A percentile compares a stretch with the other conserved stretches of the same genome.
phyloP scores from a whole-genome alignment of 352 stramenopile genomes.

The Phytopythium oedochilum region DNA sequence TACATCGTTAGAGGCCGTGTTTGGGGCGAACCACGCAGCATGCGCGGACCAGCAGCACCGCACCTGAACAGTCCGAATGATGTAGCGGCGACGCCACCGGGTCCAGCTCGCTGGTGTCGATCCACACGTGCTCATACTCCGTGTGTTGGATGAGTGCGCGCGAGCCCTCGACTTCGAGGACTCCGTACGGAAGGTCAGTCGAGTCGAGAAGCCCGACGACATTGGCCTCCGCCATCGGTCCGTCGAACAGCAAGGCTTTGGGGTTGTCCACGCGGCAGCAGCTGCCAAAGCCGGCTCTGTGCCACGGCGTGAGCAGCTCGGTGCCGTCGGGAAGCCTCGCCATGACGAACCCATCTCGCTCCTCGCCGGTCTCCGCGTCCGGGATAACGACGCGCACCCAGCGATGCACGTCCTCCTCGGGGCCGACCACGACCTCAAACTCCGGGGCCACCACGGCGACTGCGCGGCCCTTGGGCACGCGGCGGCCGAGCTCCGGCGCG shows the following conservation, averaged over 20 bases:
- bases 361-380: constrained; percentile 21
- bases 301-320: constrained; percentile 44
- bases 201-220: constrained; percentile 26
- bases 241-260: constrained; percentile 34
- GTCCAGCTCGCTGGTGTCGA: constrained; percentile 43
- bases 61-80: constrained; percentile 45
- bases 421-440: constrained; percentile 24
- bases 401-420: constrained; percentile 10
- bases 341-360: constrained; percentile 50
- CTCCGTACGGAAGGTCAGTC: constrained; percentile 37
- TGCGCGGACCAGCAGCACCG: constrained; percentile 8
- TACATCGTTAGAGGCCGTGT: neutral
- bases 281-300: constrained; percentile 32
- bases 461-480: constrained; percentile 41
- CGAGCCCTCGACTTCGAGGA: constrained; percentile 23
- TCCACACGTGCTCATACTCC: constrained; percentile 43
- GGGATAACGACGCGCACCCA: constrained; percentile 56
- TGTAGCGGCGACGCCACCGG: constrained; percentile 35
- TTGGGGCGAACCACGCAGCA: no score
- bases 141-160: constrained; percentile 38
- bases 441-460: constrained; percentile 27
- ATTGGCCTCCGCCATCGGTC: constrained; percentile 15
- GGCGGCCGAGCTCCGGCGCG: constrained; percentile 28
- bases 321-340: constrained; percentile 34
- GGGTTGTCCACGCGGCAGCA: constrained; percentile 37